These are phyloP conservation scores for Actinomucor elegans DNA, from an alignment of 371 early-diverging fungal species.

Conservation along the genomic window DNA sequence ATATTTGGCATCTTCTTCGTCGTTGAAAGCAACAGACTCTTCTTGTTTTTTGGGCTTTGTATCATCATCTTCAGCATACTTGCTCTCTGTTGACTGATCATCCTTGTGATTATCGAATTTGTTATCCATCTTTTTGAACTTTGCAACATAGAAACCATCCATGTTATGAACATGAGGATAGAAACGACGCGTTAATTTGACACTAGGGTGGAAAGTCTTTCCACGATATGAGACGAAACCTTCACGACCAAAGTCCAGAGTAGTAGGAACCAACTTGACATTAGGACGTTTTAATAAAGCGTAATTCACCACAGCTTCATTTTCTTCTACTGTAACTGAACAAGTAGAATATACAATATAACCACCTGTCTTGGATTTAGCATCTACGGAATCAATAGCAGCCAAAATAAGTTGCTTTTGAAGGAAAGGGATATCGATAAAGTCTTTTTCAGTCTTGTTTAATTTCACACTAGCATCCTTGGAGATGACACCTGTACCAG, in stretches of 20 bases:
- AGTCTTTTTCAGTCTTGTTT: conserved; percentile 92
- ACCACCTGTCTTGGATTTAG: conserved; percentile 91
- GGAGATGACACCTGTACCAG: conserved; percentile 99
- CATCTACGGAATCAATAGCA: conserved; percentile 98
- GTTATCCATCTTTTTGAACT: conserved; percentile 89
- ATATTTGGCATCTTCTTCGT: conserved; percentile 68
- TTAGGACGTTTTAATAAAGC: conserved; percentile 93
- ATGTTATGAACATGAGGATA: conserved; percentile 99
- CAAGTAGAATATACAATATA: conserved; percentile 99
- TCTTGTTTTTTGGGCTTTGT: conserved; percentile 24
- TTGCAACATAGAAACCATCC: conserved; percentile 99
- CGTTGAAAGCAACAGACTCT: conserved; percentile 55
- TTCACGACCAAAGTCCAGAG: conserved; percentile 90
- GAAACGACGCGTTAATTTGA: conserved; percentile 88
- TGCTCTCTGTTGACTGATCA: conserved; percentile 24
- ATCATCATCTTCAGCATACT: conserved; percentile 10
- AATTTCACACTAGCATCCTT: conserved; percentile 97
- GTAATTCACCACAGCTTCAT: conserved; percentile 98
- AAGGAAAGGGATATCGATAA: conserved; percentile 84
- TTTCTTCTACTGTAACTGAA: conserved; percentile 98
- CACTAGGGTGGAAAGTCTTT: conserved; percentile 83
- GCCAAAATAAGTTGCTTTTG: conserved; percentile 96
- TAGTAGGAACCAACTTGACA: conserved; percentile 88
- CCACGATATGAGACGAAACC: conserved; percentile 90
- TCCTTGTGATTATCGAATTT: conserved; percentile 54